A percentile compares a stretch with the other conserved stretches of the same genome.
Conservation (phyloP, 495 filamentous ascomycete genomes). For the Halenospora varia region DNA sequence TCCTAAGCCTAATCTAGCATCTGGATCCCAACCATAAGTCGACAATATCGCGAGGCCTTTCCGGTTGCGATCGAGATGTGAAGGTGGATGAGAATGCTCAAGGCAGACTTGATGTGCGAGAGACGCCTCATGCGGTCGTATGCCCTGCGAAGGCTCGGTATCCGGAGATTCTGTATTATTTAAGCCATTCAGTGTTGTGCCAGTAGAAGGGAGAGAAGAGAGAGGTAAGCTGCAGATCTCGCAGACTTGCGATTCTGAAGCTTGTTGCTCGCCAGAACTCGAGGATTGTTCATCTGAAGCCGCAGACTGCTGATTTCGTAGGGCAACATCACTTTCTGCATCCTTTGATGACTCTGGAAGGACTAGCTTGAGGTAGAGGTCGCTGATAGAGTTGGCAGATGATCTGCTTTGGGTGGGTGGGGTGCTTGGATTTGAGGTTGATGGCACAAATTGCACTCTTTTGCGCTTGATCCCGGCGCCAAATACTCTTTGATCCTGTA, state of each 20-base stretch:
- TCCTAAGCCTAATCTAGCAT: conserved; percentile 71
- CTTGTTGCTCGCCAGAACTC: not conserved
- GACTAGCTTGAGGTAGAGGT: conserved; percentile 71
- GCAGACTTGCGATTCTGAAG: conserved; percentile 32
- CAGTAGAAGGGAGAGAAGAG: not conserved
- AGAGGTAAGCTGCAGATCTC: conserved; percentile 58
- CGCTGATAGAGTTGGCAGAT: conserved; percentile 44
- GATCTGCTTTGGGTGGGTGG: conserved; percentile 45
- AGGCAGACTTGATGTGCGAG: conserved; percentile 81
- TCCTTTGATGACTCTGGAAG: conserved; percentile 37
- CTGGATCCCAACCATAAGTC: conserved; percentile 84
- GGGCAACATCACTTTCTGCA: too few relatives aligned
- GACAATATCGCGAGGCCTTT: conserved; percentile 73
- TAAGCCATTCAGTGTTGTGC: not conserved
- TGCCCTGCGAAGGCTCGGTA: not conserved
- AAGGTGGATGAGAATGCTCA: conserved; percentile 78
- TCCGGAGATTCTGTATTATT: not conserved
- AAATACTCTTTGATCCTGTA: conserved; percentile 72
- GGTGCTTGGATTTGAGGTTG: conserved; percentile 37
- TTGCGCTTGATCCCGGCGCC: conserved; percentile 73
- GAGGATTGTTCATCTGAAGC: too few relatives aligned
- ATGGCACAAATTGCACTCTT: conserved; percentile 73
- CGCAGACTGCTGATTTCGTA: too few relatives aligned
- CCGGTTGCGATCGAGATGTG: conserved; percentile 71
- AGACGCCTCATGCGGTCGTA: conserved; percentile 59